phyloP scores from a whole-genome alignment of 306 rosid species.

The Datisca glomerata region DNA sequence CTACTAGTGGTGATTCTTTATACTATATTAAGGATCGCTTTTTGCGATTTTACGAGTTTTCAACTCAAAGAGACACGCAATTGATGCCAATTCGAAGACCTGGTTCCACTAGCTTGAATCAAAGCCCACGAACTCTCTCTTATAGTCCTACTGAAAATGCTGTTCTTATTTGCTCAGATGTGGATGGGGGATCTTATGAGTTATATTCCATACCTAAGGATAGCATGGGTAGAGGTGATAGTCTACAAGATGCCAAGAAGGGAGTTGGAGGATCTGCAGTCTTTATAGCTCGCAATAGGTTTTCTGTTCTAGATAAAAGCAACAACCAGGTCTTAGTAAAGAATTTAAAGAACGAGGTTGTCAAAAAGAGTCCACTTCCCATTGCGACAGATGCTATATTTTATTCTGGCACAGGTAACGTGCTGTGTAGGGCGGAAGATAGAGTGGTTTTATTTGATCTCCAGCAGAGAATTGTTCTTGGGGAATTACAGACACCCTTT shows the following conservation, averaged over 20 bases:
- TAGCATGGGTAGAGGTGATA: constrained; percentile 60
- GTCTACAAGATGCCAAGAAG: constrained; percentile 60
- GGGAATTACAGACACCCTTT: constrained; percentile 80
- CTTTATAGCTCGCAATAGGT: constrained; percentile 76
- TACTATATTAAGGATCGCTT: constrained; percentile 68
- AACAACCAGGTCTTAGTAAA: constrained; percentile 56
- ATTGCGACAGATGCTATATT: constrained; percentile 58
- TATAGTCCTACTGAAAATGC: constrained; percentile 74
- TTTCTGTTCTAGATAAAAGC: constrained; percentile 74
- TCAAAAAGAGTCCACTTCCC: constrained; percentile 65
- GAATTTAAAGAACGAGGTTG: constrained; percentile 62
- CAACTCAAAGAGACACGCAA: constrained; percentile 61
- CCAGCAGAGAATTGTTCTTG: constrained; percentile 61
- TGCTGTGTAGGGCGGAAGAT: constrained; percentile 75
- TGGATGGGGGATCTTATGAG: constrained; percentile 79
- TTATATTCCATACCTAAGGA: constrained; percentile 70
- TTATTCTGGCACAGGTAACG: constrained; percentile 69
- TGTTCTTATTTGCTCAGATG: constrained; percentile 65
- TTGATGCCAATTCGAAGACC: constrained; percentile 67
- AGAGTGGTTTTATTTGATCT: constrained; percentile 64
- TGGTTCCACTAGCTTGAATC: constrained; percentile 61
- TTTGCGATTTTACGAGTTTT: constrained; percentile 62
- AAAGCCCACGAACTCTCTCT: constrained; percentile 66
- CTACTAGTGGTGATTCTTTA: constrained; percentile 59
- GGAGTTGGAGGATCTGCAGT: constrained; percentile 80